Base-by-base conservation (phyloP, 345 rosid species). In the Passiflora organensis region DNA sequence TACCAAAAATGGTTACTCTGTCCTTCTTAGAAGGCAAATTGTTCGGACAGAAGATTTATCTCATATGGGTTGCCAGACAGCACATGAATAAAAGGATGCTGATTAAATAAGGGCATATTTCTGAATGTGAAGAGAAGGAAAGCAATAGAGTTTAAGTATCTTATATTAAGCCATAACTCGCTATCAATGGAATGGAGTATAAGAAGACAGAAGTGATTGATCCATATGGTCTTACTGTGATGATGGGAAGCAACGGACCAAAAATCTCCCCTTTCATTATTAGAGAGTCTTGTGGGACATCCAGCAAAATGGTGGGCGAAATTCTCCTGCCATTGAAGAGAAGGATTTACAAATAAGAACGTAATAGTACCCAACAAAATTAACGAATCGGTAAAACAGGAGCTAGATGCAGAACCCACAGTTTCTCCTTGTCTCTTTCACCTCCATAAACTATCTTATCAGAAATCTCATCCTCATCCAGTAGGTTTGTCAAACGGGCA, bases 211-310 rank as follows among this genome's bases (percentile, higher is more conserved):
- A n/a, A n/a, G n/a, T n/a, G n/a, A n/a, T n/a, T n/a, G n/a, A n/a
- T n/a, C n/a, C n/a, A n/a, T n/a, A n/a, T n/a, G 58, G 48, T 58
- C 67, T 18, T 77, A 93, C 97, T 23, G 64, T 72, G 59, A 86
- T 41, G 59, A 93, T 79, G 58, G 99, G 99, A 70, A 93, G 97
- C 67, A 93, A 64, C 17, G 99, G 99, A 49, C 99, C 99, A 74
- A 89, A 93, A 45, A 93, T 89, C 77, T 89, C 99, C 57, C 89
- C 96, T 13, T 54, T 77, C 99, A 93, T 93, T 39, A 89, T 81
- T 67, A 76, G 39, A 68, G 97, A 81, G 65, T 89, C 80, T 58
- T 28, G 64, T 1, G 99, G 95, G 4, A 86, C 91, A 43, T 82
- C 95, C 14, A 93, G 75, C 76, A 93, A 78, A 69, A 93, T 72